phyloP scores from a whole-genome alignment of 2,329 filamentous ascomycete species.

The Trichoderma sp. region DNA sequence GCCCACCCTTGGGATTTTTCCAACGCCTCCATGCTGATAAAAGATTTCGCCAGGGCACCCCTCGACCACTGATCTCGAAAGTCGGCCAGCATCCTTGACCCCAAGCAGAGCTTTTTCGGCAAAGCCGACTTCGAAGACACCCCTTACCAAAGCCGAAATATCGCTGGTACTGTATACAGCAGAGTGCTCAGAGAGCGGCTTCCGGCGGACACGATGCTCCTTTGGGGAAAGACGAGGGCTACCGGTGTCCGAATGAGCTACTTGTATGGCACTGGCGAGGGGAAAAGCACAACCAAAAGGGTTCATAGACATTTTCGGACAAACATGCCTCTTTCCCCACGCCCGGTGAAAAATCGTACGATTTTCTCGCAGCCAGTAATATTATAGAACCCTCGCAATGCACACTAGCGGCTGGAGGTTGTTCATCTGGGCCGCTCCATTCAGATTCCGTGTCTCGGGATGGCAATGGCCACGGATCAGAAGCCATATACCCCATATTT shows the following conservation, averaged over 20 bases:
- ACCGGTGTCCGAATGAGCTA: constrained; percentile 10
- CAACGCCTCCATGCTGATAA: background rate
- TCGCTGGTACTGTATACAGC: background rate
- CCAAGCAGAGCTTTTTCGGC: constrained; percentile 13
- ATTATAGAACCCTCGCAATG: constrained; percentile 16
- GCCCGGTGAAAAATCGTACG: constrained; percentile 16
- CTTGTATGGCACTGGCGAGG: background rate
- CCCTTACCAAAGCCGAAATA: constrained; percentile 17
- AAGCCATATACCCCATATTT: constrained; percentile 5
- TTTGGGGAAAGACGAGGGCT: constrained; percentile 6
- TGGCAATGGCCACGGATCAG: background rate
- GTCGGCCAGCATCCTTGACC: constrained; percentile 2
- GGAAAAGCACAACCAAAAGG: background rate
- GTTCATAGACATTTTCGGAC: constrained; percentile 5
- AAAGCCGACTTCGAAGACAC: constrained; percentile 19
- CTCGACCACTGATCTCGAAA: constrained; percentile 11
- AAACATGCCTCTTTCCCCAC: constrained; percentile 20
- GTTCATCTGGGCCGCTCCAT: constrained; percentile 21
- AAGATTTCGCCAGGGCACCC: background rate
- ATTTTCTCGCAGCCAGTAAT: constrained; percentile 20
- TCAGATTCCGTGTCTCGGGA: constrained; percentile 26
- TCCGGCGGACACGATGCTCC: constrained; percentile 15
- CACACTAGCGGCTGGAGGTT: constrained; percentile 20
- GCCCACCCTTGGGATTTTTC: constrained; percentile 5
- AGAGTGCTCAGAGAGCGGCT: background rate